These are phyloP conservation scores for Sutorius eximius DNA, from an alignment of 1,284 basidiomycete species.

Conservation along the genomic window DNA sequence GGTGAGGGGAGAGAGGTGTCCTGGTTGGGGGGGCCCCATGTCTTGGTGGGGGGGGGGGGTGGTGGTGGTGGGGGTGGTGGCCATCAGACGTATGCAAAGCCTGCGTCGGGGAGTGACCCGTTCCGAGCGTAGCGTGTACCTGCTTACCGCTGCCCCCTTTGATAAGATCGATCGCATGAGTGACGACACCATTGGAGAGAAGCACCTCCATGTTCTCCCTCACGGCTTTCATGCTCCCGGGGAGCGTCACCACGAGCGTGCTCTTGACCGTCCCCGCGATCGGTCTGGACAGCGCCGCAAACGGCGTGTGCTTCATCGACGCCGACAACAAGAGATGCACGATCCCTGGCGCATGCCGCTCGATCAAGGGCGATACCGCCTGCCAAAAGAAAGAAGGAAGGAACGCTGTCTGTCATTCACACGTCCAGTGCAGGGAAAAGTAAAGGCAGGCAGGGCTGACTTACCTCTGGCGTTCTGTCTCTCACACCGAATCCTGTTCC, in stretches of 20 bases:
- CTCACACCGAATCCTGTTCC: slow-evolving; percentile 83
- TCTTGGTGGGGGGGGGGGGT: no score
- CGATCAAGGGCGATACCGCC: slow-evolving; percentile 72
- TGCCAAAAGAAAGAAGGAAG: slow-evolving; percentile 28
- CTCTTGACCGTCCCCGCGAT: slow-evolving; percentile 71
- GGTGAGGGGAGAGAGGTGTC: slow-evolving; percentile 58
- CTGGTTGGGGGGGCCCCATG: slow-evolving; percentile 51
- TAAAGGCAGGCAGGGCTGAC: not conserved
- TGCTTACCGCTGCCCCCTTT: slow-evolving; percentile 64
- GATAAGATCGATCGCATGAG: slow-evolving; percentile 77
- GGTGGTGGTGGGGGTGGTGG: slow-evolving; percentile 43
- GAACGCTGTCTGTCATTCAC: not conserved
- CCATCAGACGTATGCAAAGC: slow-evolving; percentile 22
- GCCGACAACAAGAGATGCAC: slow-evolving; percentile 71
- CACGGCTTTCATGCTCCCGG: slow-evolving; percentile 84
- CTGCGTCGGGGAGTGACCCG: slow-evolving; percentile 20
- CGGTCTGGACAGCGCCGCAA: slow-evolving; percentile 81
- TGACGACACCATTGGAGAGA: slow-evolving; percentile 53
- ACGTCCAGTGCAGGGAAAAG: not conserved
- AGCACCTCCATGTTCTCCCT: slow-evolving; percentile 73
- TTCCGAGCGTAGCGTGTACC: slow-evolving; percentile 52
- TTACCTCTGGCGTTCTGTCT: slow-evolving; percentile 81
- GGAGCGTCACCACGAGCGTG: slow-evolving; percentile 76
- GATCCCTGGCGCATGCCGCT: slow-evolving; percentile 76
- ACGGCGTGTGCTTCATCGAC: slow-evolving; percentile 73